Base-by-base conservation (phyloP, 192 early-diverging fungal species). In the Globomyces pollinis-pini region DNA sequence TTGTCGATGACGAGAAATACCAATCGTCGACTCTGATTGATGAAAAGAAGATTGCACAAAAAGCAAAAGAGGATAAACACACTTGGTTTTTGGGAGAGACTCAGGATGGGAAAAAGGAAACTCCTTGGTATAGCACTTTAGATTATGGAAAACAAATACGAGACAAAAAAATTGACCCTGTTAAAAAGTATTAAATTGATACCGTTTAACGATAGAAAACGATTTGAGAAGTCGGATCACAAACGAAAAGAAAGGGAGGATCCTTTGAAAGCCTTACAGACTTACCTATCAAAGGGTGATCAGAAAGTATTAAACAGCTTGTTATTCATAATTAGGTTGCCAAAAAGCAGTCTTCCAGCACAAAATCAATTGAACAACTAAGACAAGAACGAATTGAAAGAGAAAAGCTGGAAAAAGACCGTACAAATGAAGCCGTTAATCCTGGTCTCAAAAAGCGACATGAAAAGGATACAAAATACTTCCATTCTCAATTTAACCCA, bases 401-500 rank as follows among this genome's bases (percentile, higher is more conserved):
- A 24, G 53, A 56, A 4, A 28, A 39, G 28, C 12, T 12, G 13
- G 53, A 56, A 24, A 7, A 33, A 11, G 20, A 20, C 9, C n/a
- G 53, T 24, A 20, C 16, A 24, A 29, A 36, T 4, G 3, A 36
- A 3, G n/a, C 15, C 13, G 12, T 56, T 6, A 20, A 56, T 11
- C 53, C 16, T 12, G 20, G 36, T 2, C n/a, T n/a, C n/a, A 20
- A 35, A 6, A 52, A 52, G 15, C 9, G 34, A n/a, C 53, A 56
- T 24, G 8, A 34, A 1, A 5, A n/a, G 9, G 7, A 41, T 20
- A 28, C 34, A 8, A 9, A 9, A 11, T 56, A 56, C 33, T 56
- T 36, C n/a, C 8, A 56, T 41, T 56, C 53, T 29, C 53, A 56
- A 33, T 56, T 56, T 33, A 56, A 56, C 33, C 53, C 20, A 12